Conservation (phyloP, 176 grass and related monocot species). For the Coix lacrymajobi region DNA sequence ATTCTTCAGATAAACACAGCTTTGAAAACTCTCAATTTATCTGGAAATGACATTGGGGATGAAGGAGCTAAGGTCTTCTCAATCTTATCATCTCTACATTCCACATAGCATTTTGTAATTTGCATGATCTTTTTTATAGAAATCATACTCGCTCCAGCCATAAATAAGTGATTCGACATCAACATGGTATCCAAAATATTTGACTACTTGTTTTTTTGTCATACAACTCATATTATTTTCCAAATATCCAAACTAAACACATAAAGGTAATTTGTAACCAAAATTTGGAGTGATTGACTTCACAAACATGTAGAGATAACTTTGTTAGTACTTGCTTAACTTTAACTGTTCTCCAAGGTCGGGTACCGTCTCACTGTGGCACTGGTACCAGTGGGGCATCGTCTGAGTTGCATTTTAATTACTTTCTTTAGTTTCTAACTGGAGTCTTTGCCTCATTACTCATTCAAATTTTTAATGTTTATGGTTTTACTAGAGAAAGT, state of each 20-base stretch:
- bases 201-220: neutral
- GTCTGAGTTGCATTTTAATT: slow-evolving; percentile 8
- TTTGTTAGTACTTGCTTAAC: neutral
- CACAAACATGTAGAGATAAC: slow-evolving; percentile 1
- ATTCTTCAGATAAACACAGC: slow-evolving; percentile 94
- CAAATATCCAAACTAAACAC: neutral
- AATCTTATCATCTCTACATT: slow-evolving; percentile 30
- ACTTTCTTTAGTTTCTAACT: neutral
- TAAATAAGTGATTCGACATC: neutral
- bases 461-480: slow-evolving; percentile 17
- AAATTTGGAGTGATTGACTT: neutral
- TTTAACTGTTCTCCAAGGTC: slow-evolving; percentile 13
- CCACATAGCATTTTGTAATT: neutral
- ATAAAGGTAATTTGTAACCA: neutral
- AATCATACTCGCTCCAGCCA: neutral
- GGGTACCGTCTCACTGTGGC: neutral
- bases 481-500: slow-evolving; percentile 7
- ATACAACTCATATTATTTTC: neutral
- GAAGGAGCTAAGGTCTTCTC: slow-evolving; percentile 97
- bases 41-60: slow-evolving; percentile 90
- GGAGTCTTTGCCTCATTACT: neutral
- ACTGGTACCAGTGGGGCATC: neutral
- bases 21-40: slow-evolving; percentile 84
- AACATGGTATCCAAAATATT: neutral
- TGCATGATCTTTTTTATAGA: neutral